Base-by-base conservation (phyloP, 176 grass and related monocot genomes). In the Aegilops speltoides region DNA sequence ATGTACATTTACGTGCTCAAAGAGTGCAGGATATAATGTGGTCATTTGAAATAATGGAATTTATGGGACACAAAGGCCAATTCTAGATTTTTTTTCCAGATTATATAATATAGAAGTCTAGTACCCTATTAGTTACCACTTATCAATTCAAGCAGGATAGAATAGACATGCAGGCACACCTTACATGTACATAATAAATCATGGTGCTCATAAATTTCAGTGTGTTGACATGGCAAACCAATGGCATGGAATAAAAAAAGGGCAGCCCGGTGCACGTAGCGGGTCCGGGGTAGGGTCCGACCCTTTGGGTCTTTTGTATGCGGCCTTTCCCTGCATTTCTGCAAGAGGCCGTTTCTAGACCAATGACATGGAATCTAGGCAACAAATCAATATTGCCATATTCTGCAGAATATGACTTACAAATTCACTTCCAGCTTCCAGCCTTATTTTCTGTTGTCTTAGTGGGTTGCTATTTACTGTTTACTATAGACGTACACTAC, bases 401-500 rank as follows among this genome's bases (percentile, higher is more conserved):
- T 79, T 79, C 22, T 32, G 64, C 60, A 65, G 37, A 43, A 46
- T 74, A 28, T 17, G 40, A 48, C 23, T 74, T 48, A 75, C 22
- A 37, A 75, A 84, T 57, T 75, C 73, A 64, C 64, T 56, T 32
- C 80, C 46, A 71, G 29, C 31, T 50, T 72, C 22, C n/a, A 83
- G 33, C 31, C 66, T 73, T 73, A 61, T 1, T 77, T 65, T 77
- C 4, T 12, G 59, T 77, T 76, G 45, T 66, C 7, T 34, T 64
- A 61, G 64, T 73, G n/a, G 28, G 24, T 83, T 50, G 28, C 8
- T 77, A 66, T 28, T 36, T 66, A 65, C 4, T 34, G 59, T 48
- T 75, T 75, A 28, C 72, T 75, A 78, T 29, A 85, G 43, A 32
- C 22, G 11, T 25, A 57, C 22, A 46, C 24, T 20, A 60, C 50